phyloP scores from a whole-genome alignment of 2,329 filamentous ascomycete species.

The Endothia cerciana region DNA sequence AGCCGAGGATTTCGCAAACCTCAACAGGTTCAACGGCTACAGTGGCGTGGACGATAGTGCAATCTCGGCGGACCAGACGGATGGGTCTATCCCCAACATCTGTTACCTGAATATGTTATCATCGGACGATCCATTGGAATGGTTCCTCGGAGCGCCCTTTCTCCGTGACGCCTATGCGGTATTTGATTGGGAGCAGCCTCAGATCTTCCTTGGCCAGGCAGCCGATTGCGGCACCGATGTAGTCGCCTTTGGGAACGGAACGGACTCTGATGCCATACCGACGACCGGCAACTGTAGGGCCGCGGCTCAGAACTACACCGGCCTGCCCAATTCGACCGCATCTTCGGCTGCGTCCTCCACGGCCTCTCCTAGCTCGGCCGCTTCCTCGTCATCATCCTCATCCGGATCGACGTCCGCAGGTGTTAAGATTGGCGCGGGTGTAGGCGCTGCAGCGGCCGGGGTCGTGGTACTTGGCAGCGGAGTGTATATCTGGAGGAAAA shows the following conservation, averaged over 20 bases:
- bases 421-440: background rate
- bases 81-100: background rate
- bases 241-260: background rate
- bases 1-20: background rate
- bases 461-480: background rate
- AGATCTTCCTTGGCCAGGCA: background rate
- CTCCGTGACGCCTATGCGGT: constrained; percentile 1
- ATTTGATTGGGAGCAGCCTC: background rate
- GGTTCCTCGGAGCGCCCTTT: background rate
- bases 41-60: background rate
- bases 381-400: background rate
- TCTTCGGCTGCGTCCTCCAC: background rate
- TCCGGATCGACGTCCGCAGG: background rate
- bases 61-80: background rate
- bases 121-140: background rate
- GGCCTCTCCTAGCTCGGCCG: background rate
- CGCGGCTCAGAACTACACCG: background rate
- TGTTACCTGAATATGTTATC: background rate
- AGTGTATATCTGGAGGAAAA: background rate
- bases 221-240: background rate
- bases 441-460: constrained; percentile 1
- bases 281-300: background rate
- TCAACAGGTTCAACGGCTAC: background rate
- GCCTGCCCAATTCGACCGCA: background rate
- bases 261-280: background rate